Base-by-base conservation (phyloP, 2,329 filamentous ascomycete genomes). In the Colletotrichum noveboracense region DNA sequence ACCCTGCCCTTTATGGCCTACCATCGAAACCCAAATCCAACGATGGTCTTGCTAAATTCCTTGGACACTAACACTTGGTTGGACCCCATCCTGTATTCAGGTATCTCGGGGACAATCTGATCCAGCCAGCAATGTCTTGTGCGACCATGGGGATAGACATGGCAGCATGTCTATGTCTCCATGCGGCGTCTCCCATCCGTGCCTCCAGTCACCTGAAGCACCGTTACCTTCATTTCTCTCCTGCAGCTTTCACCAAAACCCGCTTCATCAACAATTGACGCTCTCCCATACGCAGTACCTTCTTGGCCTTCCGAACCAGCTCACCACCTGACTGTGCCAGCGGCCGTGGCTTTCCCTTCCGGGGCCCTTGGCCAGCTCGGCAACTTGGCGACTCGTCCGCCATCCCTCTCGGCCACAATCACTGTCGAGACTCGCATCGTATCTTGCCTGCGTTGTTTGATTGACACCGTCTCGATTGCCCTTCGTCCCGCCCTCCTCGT, bases 321-420 rank as follows among this genome's bases (percentile, higher is more conserved):
- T n/a, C 38, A 48, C 38, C 38, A 48, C 38, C 38, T 58, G 67
- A 66, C 60, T 32, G 67, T 43, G 38, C 18, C 48, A 71, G 65
- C 60, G 60, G 48, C 71, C 67, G 24, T 74, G 67, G 38, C 62
- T 67, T 75, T 28, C 62, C 64, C 43, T 52, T 66, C 70, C 69
- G 52, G 62, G n/a, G 6, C 48, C 55, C 16, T 36, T 26, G 14
- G 56, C 64, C 64, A 55, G 38, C 56, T 72, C 18, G 43, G 56
- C 69, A 56, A 58, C 56, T 72, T 75, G 73, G 69, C 73, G 64
- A 58, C 16, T 64, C 34, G 64, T 72, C 73, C 55, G 64, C 62
- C 69, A 43, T 36, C 56, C 38, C 36, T 62, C 55, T 26, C 12
- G 62, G n/a, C 8, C 56, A 43, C 38, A n/a, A 58, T 48, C 26